phyloP scores from a whole-genome alignment of 2,329 filamentous ascomycete species.

The Pseudogymnoascus sp. region DNA sequence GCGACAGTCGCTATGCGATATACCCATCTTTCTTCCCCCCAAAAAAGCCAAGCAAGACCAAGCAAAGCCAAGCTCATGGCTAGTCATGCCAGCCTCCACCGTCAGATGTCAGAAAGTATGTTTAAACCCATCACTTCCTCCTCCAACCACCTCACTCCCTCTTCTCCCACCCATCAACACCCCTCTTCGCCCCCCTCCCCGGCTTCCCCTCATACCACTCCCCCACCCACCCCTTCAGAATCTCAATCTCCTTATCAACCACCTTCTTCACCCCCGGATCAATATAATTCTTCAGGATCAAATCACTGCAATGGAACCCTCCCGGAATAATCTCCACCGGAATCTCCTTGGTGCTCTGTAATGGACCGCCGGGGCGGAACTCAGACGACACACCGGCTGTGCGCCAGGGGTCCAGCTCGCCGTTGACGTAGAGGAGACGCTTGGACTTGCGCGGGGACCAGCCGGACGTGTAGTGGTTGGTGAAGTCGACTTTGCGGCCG shows the following conservation, averaged over 20 bases:
- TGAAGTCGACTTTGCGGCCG: conserved; percentile 33
- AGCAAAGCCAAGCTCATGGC: neutral
- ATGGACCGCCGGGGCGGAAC: conserved; percentile 46
- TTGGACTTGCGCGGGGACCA: conserved; percentile 45
- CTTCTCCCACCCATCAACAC: neutral
- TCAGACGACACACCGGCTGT: conserved; percentile 44
- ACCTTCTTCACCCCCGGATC: conserved; percentile 42
- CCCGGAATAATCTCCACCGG: conserved; percentile 47
- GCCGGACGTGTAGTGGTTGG: conserved; percentile 48
- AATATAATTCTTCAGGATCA: conserved; percentile 39
- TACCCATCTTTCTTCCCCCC: neutral
- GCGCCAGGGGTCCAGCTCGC: conserved; percentile 53
- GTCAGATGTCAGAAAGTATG: neutral
- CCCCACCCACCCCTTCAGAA: conserved; percentile 46
- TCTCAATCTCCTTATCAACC: conserved; percentile 40
- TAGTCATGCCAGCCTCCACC: neutral
- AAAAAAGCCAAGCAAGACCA: neutral
- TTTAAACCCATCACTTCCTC: neutral
- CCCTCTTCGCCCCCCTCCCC: neutral
- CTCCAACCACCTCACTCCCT: neutral
- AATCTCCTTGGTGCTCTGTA: conserved; percentile 37
- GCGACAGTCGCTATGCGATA: neutral
- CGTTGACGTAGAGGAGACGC: conserved; percentile 51
- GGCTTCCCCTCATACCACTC: conserved; percentile 34
- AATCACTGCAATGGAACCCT: conserved; percentile 49